Percentiles rank a stretch among this genome's conserved stretches.
phyloP scores from a whole-genome alignment of 2,329 filamentous ascomycete genomes.

The Myriosclerotinia scirpicola region DNA sequence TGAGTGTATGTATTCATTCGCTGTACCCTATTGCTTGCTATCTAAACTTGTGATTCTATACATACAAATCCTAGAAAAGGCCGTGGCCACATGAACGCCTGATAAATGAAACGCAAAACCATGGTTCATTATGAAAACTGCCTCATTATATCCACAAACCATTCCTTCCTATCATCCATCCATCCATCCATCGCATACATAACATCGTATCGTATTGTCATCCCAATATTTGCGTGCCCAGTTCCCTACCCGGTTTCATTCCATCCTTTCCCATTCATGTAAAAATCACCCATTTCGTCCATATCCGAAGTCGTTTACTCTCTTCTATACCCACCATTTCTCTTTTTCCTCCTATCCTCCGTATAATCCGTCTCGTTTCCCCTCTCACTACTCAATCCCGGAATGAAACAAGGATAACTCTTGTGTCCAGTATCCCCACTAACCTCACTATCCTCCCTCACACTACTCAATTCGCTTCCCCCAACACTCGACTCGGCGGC shows the following conservation, averaged over 20 bases:
- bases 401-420: constrained; percentile 41
- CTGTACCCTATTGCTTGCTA: neutral
- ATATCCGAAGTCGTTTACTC: neutral
- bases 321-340: constrained; percentile 27
- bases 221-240: neutral
- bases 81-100: constrained; percentile 8
- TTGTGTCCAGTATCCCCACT: constrained; percentile 40
- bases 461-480: constrained; percentile 27
- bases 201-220: constrained; percentile 9
- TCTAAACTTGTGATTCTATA: constrained; percentile 7
- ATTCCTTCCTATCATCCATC: neutral
- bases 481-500: constrained; percentile 16
- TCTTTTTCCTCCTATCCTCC: constrained; percentile 38
- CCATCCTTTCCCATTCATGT: constrained; percentile 1
- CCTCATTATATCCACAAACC: constrained; percentile 7
- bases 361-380: constrained; percentile 34
- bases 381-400: constrained; percentile 35
- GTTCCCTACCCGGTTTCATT: neutral
- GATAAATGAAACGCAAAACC: neutral
- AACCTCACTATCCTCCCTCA: constrained; percentile 29
- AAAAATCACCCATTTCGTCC: neutral
- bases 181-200: neutral
- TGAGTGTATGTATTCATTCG: neutral
- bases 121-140: constrained; percentile 12
- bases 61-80: constrained; percentile 13